Evolutionary conservation across 2,329 filamentous ascomycete genomes (phyloP), one percentile per base, ranked within the genome.

Genomic region (Aspergillus pseudoterreus): DNA sequence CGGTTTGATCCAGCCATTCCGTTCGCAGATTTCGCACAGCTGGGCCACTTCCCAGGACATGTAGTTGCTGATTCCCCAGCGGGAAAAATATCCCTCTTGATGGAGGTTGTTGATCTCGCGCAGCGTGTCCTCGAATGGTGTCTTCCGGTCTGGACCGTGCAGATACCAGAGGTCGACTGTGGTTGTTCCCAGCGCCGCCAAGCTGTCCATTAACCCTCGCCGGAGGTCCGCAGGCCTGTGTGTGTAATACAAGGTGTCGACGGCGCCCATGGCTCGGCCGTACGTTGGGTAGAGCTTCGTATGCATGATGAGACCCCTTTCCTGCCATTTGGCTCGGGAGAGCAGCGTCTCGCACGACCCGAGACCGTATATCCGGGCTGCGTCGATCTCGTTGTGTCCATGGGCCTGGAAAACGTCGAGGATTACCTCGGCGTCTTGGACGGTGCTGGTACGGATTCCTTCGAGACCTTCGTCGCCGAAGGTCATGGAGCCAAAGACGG

Each of bases 91-190:
- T 0, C 78, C 78, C 45, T 75, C 70, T 21, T 72, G 56, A 62
- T 77, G 64, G 1, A 81, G 66, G 4, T 71, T 61, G 56, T 81
- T 70, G 32, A 81, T 72, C 22, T 69, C 76, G 6, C 65, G 61
- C n/a, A 80, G 63, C 1, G 78, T 79, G 4, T 74, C 71, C 45
- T 75, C 72, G 46, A 73, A 70, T 0, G 78, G 75, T 1, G 69
- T 73, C 0, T 62, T 72, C n/a, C 72, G 66, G 57, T 81, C 78
- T 48, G 78, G 78, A 1, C 68, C 72, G 55, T 81, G 78, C 2
- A 81, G 70, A 52, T 81, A 81, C 59, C 71, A 78, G 46, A 78
- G 72, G 36, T 80, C 70, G 2, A 81, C 63, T 51, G 70, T 71
- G 22, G 68, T 61, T 0, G 68, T 63, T 32, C 70, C 61, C 12